Base-by-base conservation (phyloP, 331 rosid genomes). In the Quercus phellos region DNA sequence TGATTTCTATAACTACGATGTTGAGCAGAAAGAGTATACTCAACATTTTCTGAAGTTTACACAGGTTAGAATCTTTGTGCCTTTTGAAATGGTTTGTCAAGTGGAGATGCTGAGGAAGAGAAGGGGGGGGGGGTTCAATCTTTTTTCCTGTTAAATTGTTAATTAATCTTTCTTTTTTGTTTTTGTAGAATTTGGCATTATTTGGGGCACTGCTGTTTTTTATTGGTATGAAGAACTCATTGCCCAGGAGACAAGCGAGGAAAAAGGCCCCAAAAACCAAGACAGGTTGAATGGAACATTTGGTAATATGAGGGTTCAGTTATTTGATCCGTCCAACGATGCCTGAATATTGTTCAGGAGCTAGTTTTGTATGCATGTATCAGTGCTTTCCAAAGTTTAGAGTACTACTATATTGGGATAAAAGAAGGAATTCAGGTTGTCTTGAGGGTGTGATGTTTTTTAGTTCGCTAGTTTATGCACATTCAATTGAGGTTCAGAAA, bases 1-100 rank as follows among this genome's bases (percentile, higher is more conserved):
- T 26, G 95, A 90, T 72, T 90, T 90, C 79, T 90, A 90, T 80
- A 88, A 88, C 88, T 88, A 87, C 3, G 95, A 90, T n/a, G 83
- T 81, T 0, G 92, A 88, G 77, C 82, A 81, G 59, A 83, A 74
- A 30, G 95, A 88, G 76, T 90, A 87, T 27, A 79, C 79, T 79
- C 82, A 84, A 54, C 91, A 87, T n/a, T 90, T 90, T 17, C 63
- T 84, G 51, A 83, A 81, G 84, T 90, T 90, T 75, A 76, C 95
- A 53, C 90, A 88, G 92, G 95, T 88, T 21, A 77, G 85, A 29
- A 12, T 75, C 69, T 46, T 55, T 18, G 16, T 30, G 24, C 26
- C 43, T 13, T n/a, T 35, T 19, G 11, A 19, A 13, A 4, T n/a
- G 16, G 46, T 5, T 19, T n/a, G 58, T 9, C 30, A 4, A 8